Percentiles rank a stretch among this genome's conserved stretches.
Conservation (phyloP, 2,329 filamentous ascomycete genomes). For the Xylogone sp. region DNA sequence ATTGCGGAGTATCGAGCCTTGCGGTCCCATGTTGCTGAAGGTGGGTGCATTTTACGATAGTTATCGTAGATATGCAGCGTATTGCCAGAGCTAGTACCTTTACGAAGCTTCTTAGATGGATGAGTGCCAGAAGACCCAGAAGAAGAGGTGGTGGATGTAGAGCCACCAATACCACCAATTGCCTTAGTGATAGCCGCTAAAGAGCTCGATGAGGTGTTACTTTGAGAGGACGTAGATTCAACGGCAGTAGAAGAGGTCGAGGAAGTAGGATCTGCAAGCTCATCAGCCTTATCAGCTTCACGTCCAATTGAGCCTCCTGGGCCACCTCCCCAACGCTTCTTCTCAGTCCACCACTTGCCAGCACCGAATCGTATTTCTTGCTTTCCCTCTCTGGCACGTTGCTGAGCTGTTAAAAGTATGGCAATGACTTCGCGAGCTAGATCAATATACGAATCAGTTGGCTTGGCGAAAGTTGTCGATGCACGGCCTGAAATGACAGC, state of each 20-base stretch:
- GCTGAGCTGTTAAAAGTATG: slow-evolving; percentile 59
- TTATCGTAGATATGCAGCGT: slow-evolving; percentile 55
- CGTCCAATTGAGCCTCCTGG: slow-evolving; percentile 59
- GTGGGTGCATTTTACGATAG: slow-evolving; percentile 59
- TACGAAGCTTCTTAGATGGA: slow-evolving; percentile 10
- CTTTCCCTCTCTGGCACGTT: slow-evolving; percentile 55
- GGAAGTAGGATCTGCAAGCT: slow-evolving; percentile 1
- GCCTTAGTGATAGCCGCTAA: not conserved
- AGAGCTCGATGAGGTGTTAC: not conserved
- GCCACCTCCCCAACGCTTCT: slow-evolving; percentile 60
- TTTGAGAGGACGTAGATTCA: not conserved
- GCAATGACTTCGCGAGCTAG: slow-evolving; percentile 58
- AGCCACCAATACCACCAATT: not conserved
- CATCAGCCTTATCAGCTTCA: slow-evolving; percentile 38
- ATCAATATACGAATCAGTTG: slow-evolving; percentile 58
- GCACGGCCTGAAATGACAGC: slow-evolving; percentile 57
- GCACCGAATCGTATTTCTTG: slow-evolving; percentile 54
- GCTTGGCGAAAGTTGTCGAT: slow-evolving; percentile 47
- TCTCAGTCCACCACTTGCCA: slow-evolving; percentile 58
- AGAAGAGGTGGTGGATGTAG: not conserved
- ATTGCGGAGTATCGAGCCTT: slow-evolving; percentile 56
- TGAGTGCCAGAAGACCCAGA: slow-evolving; percentile 12
- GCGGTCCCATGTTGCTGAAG: slow-evolving; percentile 55
- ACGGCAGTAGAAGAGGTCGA: not conserved
- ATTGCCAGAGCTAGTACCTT: slow-evolving; percentile 23